Conservation (phyloP, 192 early-diverging fungal genomes). For the Mortierella alpina region DNA sequence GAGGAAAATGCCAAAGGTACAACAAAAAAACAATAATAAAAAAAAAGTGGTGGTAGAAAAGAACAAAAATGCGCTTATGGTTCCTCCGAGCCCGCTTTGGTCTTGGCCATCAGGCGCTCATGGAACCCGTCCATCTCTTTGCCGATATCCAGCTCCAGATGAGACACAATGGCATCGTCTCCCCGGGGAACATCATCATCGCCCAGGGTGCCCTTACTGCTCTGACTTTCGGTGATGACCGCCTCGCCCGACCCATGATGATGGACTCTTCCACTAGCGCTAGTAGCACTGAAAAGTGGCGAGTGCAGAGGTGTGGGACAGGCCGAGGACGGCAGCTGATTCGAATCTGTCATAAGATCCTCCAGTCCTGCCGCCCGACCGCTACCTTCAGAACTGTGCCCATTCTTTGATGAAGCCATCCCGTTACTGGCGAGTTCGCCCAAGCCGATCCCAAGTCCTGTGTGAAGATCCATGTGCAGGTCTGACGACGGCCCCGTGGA, state of each 20-base stretch:
- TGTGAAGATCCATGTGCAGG: constrained; percentile 6
- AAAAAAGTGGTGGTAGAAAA: too few species aligned
- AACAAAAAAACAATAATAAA: neutral
- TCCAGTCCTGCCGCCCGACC: neutral
- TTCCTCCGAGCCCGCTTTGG: neutral
- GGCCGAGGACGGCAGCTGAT: constrained; percentile 55
- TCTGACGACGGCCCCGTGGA: neutral
- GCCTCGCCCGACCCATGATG: constrained; percentile 34
- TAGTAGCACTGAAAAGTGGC: constrained; percentile 53
- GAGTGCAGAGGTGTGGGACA: constrained; percentile 57
- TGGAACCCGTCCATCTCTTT: constrained; percentile 47
- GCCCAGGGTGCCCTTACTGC: neutral
- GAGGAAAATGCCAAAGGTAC: neutral
- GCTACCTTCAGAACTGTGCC: neutral
- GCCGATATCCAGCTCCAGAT: constrained; percentile 44
- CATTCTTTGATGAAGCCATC: neutral
- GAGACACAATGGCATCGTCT: constrained; percentile 32
- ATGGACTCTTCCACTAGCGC: constrained; percentile 16
- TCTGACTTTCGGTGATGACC: neutral
- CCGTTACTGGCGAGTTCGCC: neutral
- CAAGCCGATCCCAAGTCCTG: constrained; percentile 20
- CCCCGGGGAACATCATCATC: neutral
- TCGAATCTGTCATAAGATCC: constrained; percentile 47
- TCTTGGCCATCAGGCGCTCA: constrained; percentile 17
- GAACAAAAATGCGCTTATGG: too few species aligned